Evolutionary conservation across 2,329 filamentous ascomycete species (phyloP).

Genomic region (Penicillium sp.): DNA sequence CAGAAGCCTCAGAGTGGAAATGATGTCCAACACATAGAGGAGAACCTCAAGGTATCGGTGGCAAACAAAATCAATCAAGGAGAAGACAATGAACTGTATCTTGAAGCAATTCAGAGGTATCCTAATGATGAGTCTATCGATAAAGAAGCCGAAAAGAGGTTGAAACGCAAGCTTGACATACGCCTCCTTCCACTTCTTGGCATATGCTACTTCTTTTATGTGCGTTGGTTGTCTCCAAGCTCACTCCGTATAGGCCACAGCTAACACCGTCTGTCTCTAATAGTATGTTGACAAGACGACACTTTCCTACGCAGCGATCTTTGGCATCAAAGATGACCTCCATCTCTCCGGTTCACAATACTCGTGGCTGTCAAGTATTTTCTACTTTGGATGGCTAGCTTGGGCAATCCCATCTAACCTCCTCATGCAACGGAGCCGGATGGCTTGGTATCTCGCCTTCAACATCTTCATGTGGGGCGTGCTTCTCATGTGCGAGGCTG

Average conservation of each 20-base stretch:
- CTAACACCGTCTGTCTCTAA: background rate
- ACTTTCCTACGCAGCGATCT: background rate
- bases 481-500: conserved; percentile 41
- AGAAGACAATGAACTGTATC: background rate
- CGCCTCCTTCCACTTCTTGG: background rate
- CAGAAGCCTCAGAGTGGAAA: background rate
- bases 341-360: conserved; percentile 37
- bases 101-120: background rate
- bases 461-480: conserved; percentile 40
- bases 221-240: conserved; percentile 12
- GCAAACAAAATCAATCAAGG: background rate
- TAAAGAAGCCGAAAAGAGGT: background rate
- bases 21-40: background rate
- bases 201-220: background rate
- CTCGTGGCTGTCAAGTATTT: conserved; percentile 40
- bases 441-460: conserved; percentile 42
- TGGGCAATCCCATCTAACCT: conserved; percentile 14
- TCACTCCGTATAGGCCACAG: background rate
- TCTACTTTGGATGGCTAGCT: conserved; percentile 42
- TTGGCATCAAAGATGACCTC: background rate
- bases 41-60: background rate
- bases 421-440: background rate
- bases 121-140: background rate
- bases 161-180: background rate
- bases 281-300: background rate